A percentile compares a stretch with the other conserved stretches of the same genome.
These are phyloP conservation scores for Claviceps maximensis DNA, from an alignment of 2,329 filamentous ascomycete species.

Conservation along the genomic window DNA sequence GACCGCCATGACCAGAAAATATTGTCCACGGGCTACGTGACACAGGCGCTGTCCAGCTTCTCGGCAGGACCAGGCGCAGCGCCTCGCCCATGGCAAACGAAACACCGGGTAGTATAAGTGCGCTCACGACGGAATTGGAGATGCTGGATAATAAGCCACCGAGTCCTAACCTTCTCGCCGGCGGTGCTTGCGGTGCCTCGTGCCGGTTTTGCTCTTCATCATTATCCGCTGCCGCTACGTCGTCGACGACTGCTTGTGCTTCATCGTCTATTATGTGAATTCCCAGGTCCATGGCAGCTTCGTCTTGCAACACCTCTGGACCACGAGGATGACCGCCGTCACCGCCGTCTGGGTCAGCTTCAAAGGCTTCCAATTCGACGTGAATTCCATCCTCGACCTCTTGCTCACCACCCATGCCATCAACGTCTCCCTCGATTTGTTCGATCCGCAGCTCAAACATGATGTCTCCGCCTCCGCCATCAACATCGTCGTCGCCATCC, in stretches of 20 bases:
- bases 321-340: not conserved
- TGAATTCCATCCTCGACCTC: slow-evolving; percentile 21
- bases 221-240: slow-evolving; percentile 2
- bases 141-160: slow-evolving; percentile 27
- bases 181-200: slow-evolving; percentile 22
- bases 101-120: slow-evolving; percentile 67
- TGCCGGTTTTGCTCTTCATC: slow-evolving; percentile 13
- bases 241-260: not conserved
- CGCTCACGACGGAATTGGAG: slow-evolving; percentile 36
- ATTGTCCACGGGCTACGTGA: slow-evolving; percentile 13
- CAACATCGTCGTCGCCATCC: slow-evolving; percentile 10
- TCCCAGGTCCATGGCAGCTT: not conserved
- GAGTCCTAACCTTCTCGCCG: slow-evolving; percentile 20
- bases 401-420: slow-evolving; percentile 20
- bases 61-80: slow-evolving; percentile 54
- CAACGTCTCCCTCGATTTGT: slow-evolving; percentile 16
- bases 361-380: slow-evolving; percentile 3
- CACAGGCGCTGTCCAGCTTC: slow-evolving; percentile 47
- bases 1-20: slow-evolving; percentile 4
- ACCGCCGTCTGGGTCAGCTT: not conserved
- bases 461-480: slow-evolving; percentile 11
- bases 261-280: not conserved
- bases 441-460: slow-evolving; percentile 23
- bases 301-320: not conserved
- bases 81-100: slow-evolving; percentile 67